phyloP scores from a whole-genome alignment of 2,329 filamentous ascomycete species.

The Penicillium sp. region DNA sequence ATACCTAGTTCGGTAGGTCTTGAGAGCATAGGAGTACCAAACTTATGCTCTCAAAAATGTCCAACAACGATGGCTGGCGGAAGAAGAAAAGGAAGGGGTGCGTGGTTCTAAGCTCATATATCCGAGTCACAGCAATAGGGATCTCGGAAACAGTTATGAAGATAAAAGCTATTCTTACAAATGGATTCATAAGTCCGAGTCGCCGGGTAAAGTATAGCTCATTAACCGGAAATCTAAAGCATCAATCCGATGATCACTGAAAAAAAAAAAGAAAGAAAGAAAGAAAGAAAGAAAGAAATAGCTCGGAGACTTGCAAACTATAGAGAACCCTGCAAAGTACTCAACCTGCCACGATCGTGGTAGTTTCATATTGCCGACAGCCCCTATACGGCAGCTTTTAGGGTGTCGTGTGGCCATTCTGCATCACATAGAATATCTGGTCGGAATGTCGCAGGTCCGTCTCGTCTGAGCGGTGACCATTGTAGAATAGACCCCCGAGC shows the following conservation, averaged over 20 bases:
- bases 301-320: too few relatives aligned
- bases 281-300: too few relatives aligned
- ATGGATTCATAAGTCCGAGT: background rate
- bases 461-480: background rate
- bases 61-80: background rate
- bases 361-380: background rate
- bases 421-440: background rate
- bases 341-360: conserved; percentile 1
- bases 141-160: too few relatives aligned
- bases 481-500: too few relatives aligned
- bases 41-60: background rate
- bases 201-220: background rate
- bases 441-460: background rate
- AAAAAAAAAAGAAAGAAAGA: too few relatives aligned
- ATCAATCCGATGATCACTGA: background rate
- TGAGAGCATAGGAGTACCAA: conserved; percentile 7
- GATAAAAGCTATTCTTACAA: background rate
- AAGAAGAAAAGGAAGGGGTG: conserved; percentile 1
- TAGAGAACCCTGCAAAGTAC: background rate
- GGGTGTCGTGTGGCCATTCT: background rate
- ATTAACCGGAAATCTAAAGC: too few relatives aligned
- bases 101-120: conserved; percentile 7
- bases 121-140: background rate
- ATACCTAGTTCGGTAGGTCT: conserved; percentile 10
- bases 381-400: background rate